Conservation (phyloP, 495 filamentous ascomycete species). For the Penicillium coffeae region DNA sequence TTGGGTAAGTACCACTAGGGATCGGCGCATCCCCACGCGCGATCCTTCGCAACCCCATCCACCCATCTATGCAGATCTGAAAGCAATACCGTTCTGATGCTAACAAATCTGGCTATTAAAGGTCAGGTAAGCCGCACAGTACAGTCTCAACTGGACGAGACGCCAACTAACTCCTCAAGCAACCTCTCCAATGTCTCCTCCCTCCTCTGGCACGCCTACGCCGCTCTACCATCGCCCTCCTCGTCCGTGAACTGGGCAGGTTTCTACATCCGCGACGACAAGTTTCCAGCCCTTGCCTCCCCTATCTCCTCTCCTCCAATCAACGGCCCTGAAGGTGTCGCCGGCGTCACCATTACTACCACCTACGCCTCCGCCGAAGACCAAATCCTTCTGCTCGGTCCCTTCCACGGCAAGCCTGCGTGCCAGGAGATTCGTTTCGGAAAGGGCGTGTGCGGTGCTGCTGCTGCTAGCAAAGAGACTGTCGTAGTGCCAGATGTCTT, state of each 20-base stretch:
- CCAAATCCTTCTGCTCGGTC: constrained; percentile 66
- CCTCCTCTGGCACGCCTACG: constrained; percentile 81
- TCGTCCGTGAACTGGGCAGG: constrained; percentile 82
- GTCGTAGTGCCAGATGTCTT: constrained; percentile 74
- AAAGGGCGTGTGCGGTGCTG: constrained; percentile 79
- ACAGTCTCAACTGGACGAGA: background rate
- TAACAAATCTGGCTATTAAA: constrained; percentile 22
- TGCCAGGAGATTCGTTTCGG: constrained; percentile 82
- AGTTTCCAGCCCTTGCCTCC: constrained; percentile 37
- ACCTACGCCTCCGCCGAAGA: constrained; percentile 22
- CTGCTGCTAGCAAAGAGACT: constrained; percentile 58
- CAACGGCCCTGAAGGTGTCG: constrained; percentile 3
- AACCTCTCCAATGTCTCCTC: constrained; percentile 83
- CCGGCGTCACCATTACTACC: constrained; percentile 21
- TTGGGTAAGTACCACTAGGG: constrained; percentile 58
- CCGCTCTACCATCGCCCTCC: constrained; percentile 70
- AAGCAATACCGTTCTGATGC: constrained; percentile 2
- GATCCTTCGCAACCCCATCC: background rate
- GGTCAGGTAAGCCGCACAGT: constrained; percentile 52
- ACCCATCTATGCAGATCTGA: too few relatives aligned
- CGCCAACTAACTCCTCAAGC: constrained; percentile 36
- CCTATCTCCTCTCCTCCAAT: constrained; percentile 26
- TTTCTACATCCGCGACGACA: constrained; percentile 77
- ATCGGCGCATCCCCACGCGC: constrained; percentile 1
- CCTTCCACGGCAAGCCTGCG: constrained; percentile 84